Evolutionary conservation across 176 grass and related monocot genomes (phyloP), one percentile per base, ranked within the genome.

Genomic region (Avena sativa): DNA sequence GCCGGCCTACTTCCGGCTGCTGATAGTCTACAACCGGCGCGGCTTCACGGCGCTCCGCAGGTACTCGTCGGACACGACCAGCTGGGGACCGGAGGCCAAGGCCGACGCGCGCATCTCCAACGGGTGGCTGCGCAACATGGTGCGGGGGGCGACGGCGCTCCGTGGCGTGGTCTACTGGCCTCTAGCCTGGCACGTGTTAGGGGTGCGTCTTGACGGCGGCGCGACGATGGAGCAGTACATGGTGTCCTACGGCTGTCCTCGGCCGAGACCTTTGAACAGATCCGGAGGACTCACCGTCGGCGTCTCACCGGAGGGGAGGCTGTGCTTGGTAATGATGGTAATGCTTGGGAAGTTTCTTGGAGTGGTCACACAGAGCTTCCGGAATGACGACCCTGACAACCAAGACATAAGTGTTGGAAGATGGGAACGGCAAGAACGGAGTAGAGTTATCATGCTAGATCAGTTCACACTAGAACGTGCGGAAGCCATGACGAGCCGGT

Each of bases 11-110:
- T 55, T 65, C 28, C 86, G 69, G 68, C 56, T 87, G 20, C 55
- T 87, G 40, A 8, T 87, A 6, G 40, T 81, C 12, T 85, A 85
- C 74, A 78, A 78, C 66, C 44, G 55, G 4, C 17, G 56, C 17
- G 46, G 68, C 78, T 74, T 73, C 44, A 81, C 85, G 14, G 56
- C 67, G 57, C 30, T 73, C 20, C 43, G 67, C 7, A 74, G 3
- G 53, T 81, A 28, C 78, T 87, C 66, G 13, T 87, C 78, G 57
- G 57, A 81, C 9, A 53, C 57, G 25, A 2, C 44, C 0, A 1
- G 19, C 44, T 87, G 68, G 78, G 86, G 57, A 2, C 28, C 13
- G 1, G 67, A 81, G 17, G 57, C 8, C 55, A 60, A 52, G 30
- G 49, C 78, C 28, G 78, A 46, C 3, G 44, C 3, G 67, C 72